These are phyloP conservation scores for Bertia moriformis DNA, from an alignment of 2,329 filamentous ascomycete species.

Conservation along the genomic window DNA sequence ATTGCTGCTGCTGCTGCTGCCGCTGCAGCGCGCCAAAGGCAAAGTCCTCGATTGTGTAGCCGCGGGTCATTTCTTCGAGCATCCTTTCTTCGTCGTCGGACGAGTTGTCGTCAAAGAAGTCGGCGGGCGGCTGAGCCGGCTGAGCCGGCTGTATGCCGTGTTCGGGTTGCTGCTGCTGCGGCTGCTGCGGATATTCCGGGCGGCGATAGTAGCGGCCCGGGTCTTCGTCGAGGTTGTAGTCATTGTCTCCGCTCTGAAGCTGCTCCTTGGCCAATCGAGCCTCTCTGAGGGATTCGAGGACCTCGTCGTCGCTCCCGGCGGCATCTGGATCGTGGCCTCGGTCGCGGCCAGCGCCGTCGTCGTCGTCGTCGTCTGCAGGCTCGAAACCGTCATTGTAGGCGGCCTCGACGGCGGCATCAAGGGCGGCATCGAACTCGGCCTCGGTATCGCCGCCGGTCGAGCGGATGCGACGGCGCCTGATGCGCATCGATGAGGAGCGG, in stretches of 20 bases:
- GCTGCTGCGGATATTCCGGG: slow-evolving; percentile 26
- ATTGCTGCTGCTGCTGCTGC: slow-evolving; percentile 51
- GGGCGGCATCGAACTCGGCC: slow-evolving; percentile 80
- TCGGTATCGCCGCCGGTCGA: slow-evolving; percentile 60
- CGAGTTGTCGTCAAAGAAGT: slow-evolving; percentile 46
- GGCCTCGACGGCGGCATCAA: slow-evolving; percentile 90
- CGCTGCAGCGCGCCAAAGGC: no score
- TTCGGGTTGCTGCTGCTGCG: background rate
- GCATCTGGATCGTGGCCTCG: slow-evolving; percentile 18
- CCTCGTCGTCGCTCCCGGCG: slow-evolving; percentile 23
- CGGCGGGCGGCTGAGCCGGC: slow-evolving; percentile 37
- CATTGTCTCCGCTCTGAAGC: slow-evolving; percentile 26
- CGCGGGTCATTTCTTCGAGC: slow-evolving; percentile 77
- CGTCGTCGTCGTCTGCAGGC: slow-evolving; percentile 34
- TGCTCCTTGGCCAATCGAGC: slow-evolving; percentile 65
- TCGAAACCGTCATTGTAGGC: slow-evolving; percentile 89
- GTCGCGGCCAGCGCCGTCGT: no score
- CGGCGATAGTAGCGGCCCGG: slow-evolving; percentile 17
- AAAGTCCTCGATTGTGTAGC: slow-evolving; percentile 72
- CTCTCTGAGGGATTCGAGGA: slow-evolving; percentile 42
- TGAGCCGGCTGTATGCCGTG: no score
- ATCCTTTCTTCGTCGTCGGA: slow-evolving; percentile 62
- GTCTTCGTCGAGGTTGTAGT: no score
- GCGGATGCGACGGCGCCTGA: slow-evolving; percentile 57
- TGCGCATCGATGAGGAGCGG: slow-evolving; percentile 54